Base-by-base conservation (phyloP, 2,329 filamentous ascomycete species). In the Corinectria fuckeliana region DNA sequence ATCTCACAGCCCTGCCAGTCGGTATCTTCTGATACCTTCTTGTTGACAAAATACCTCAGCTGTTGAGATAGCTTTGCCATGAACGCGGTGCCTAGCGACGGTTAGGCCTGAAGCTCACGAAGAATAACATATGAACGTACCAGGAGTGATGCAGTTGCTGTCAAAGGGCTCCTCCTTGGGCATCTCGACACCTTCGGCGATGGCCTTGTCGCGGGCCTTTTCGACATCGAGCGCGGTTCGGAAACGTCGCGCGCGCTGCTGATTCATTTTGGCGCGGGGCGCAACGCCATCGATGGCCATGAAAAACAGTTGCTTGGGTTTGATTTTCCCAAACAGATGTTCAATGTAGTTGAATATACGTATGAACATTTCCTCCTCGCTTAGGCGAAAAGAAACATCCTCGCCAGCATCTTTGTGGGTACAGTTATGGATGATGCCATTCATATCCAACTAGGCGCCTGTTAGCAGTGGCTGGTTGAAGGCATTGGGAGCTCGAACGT, bases 331-430 rank as follows among this genome's bases (percentile, higher is more conserved):
- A 77, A 96, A 99, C 52, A 99, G 79, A 80, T 99, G 95, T 78
- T 99, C 95, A 67, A 99, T 99, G 77, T 99, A 99, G 79, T 98
- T 98, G 86, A 99, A 99, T 72, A 99, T 99, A 58, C 93, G 91
- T 69, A 99, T 97, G 75, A 99, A 99, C 95, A 99, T 99, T 77
- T 97, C 92, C 76, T 99, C 94, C 76, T 99, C 96, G 57, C 90
- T 94, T 78, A 98, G 89, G 55, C 95, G 92, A 72, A 96, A 96
- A 1, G 92, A 92, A 4, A 93, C 88, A 74, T 94, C 93, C 73
- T 96, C 93, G 54, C 78, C 78, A 21, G 92, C 90, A 78, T 99
- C 94, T 73, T 95, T 97, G 80, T 99, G 95, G 56, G 95, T 99
- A 77, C 95, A 99, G 77, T 99, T 99, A 79, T 99, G 94, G 72